These are phyloP conservation scores for Mentha longifolia DNA, from an alignment of 257 asterid genomes.

Conservation along the genomic window DNA sequence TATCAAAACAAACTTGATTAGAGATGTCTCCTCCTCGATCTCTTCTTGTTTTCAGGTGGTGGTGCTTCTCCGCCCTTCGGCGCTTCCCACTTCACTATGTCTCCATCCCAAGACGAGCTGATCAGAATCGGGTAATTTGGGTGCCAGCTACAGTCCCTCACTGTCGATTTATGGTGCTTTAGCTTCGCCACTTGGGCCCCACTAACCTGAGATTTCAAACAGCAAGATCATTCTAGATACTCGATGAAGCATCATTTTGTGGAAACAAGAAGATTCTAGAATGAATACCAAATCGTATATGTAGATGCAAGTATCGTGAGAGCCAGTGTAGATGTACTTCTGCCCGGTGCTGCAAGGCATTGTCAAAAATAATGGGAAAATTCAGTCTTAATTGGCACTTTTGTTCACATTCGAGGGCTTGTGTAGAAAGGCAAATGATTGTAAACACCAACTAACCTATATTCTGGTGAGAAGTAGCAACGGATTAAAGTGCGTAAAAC, in stretches of 20 bases:
- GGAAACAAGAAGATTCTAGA: no score
- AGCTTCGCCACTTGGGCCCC: slow-evolving; percentile 72
- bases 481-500: slow-evolving; percentile 87
- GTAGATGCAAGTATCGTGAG: slow-evolving; percentile 67
- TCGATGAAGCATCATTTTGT: no score
- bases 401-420: neutral
- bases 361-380: slow-evolving; percentile 26
- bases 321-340: slow-evolving; percentile 90
- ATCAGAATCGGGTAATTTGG: slow-evolving; percentile 78
- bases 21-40: slow-evolving; percentile 38
- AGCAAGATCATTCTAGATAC: no score
- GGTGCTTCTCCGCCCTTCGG: slow-evolving; percentile 52
- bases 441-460: slow-evolving; percentile 59
- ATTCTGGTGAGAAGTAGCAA: slow-evolving; percentile 88
- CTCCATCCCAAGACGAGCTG: slow-evolving; percentile 96
- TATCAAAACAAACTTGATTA: neutral
- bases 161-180: slow-evolving; percentile 65
- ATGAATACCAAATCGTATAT: slow-evolving; percentile 69
- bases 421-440: neutral
- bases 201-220: slow-evolving; percentile 49
- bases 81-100: slow-evolving; percentile 84
- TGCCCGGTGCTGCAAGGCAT: slow-evolving; percentile 99
- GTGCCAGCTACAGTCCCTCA: slow-evolving; percentile 91
- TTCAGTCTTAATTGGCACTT: no score
- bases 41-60: slow-evolving; percentile 35